Evolutionary conservation across 257 asterid species (phyloP), one percentile per base, ranked within the genome.

Genomic region (Oldenlandia corymbosa): DNA sequence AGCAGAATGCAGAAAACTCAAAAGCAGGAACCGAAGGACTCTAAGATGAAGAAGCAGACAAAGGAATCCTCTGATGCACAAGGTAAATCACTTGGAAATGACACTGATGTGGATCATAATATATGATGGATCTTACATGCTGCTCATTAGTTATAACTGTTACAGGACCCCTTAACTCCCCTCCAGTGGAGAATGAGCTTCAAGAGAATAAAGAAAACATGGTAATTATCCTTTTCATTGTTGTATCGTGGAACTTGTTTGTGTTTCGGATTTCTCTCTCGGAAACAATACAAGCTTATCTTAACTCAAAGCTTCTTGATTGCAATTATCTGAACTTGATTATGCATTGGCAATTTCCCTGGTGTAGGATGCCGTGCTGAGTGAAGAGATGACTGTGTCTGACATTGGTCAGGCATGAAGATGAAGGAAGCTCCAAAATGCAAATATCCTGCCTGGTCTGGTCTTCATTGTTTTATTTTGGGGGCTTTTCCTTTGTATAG

Each of bases 191-290:
- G 62, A 80, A 76, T 65, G 59, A 65, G 64, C 80, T 70, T 64
- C 76, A 78, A 76, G 98, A 86, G 46, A 79, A 88, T 78, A 88
- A 91, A 75, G 98, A 91, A 73, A 91, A 91, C 74, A 46, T 80
- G 93, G 98, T 91, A 75, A 58, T 49, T 2, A 30, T 3, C 21
- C 21, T 27, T 27, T 32, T 42, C 23, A 57, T 16, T 24, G 8
- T 23, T 23, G 34, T 37, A 41, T 23, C 14, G 32, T 17, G 2
- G 18, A n/a, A 24, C n/a, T 26, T 17, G 32, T 21, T 31, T 54
- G 9, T 37, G 17, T 51, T 43, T 12, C 11, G 7, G 30, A 24
- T 49, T 1, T 2, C 3, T 9, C 45, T 48, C 26, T 16, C 5
- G 14, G 8, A 17, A 61, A 30, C 37, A 14, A 10, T 11, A 14